Base-by-base conservation (phyloP, 106 monocot species). In the Cymbidium sinense region DNA sequence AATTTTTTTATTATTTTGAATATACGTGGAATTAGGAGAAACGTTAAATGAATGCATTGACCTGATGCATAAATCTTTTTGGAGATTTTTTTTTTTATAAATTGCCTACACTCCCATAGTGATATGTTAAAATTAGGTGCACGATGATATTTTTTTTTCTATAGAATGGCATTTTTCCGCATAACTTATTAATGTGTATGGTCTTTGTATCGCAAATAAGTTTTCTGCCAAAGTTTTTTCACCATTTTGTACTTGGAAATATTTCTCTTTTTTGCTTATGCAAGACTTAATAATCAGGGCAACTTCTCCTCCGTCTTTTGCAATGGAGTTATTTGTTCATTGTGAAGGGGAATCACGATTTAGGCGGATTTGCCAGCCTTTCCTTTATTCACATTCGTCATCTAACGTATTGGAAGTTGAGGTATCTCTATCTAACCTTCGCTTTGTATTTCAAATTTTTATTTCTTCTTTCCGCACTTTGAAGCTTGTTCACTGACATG, bases 341-440 rank as follows among this genome's bases (percentile, higher is more conserved):
- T 94, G 94, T 82, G 98, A 99, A 90, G 98, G 98, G 65, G 98
- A 99, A 80, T 88, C 98, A 80, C 94, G 98, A 61, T 99, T 99
- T 87, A 85, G 98, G 75, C 91, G 98, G 17, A 90, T 98, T 77
- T 94, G 94, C 75, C 98, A 94, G 34, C 92, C 98, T 76, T 98
- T 98, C 77, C 90, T 98, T 35, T 98, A 98, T 78, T 94, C 98
- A 76, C 94, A 92, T 83, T 92, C 98, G 47, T 94, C 98, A 58
- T 98, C 98, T 77, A 98, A 94, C 82, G 84, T 90, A 19, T 80
- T 98, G 84, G 98, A 98, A 88, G 90, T 94, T 43, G 98, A 98
- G 98, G 98, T 94, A 86, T 30, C 3, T 78, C 4, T 50, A 77
- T 78, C 4, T 50, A 77, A 11, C 21, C 39, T 17, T 19, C 72